Evolutionary conservation across 768 basidiomycete genomes (phyloP), one percentile per base, ranked within the genome.

Genomic region (Pisolithus tinctorius): DNA sequence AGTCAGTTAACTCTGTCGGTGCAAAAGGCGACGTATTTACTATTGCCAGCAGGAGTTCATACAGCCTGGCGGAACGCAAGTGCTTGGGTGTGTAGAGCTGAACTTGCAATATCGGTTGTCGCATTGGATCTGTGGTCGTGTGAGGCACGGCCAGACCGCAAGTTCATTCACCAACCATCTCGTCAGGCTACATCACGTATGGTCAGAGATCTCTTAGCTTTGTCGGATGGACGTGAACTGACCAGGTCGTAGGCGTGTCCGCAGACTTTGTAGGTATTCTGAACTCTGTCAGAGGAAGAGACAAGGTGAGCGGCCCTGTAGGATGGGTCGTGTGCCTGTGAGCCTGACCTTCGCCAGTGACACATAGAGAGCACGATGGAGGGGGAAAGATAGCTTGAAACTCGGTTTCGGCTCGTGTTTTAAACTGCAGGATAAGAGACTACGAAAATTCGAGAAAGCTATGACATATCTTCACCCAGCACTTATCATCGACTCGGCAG

Each of bases 1-100:
- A 38, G 55, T 60, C 46, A 70, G 69, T 41, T 52, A 43, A 30
- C 39, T 53, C 55, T 23, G 60, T 37, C 47, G 37, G n/a, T 38
- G 0, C 45, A 29, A 36, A 17, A 47, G 58, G 7, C 31, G 51
- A 46, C 48, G 47, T 53, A 66, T 85, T 70, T 65, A 88, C 86
- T 85, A 85, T 67, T 86, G 84, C 86, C 86, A 88, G 62, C 86
- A 88, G 25, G 81, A 81, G 25, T 62, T 70, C 29, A 63, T 70
- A 68, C 86, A 88, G 27, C 73, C 66, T 25, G 81, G 77, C 5
- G 70, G 63, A 27, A 76, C 74, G 60, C 86, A 88, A 52, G 80
- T 70, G 26, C 48, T 57, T 29, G 82, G 82, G 67, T 88, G 86
- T 16, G 66, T 66, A 9, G 76, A 69, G 58, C 86, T 88, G 72